Base-by-base conservation (phyloP, 2,329 filamentous ascomycete genomes). In the Diplodia sapinea region DNA sequence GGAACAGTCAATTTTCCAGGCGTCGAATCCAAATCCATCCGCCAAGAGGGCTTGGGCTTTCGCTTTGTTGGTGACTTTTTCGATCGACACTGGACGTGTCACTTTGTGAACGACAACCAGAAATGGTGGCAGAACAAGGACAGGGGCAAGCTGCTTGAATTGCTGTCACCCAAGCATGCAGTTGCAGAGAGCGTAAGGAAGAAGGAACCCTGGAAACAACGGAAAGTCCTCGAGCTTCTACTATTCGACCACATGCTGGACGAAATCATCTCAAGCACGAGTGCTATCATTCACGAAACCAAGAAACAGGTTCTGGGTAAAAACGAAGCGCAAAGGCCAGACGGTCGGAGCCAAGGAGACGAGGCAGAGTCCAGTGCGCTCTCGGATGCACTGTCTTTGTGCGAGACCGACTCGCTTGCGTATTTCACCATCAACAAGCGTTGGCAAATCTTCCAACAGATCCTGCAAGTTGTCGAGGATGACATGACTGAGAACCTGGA, bases 191-290 rank as follows among this genome's bases (percentile, higher is more conserved):
- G 5, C 38, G 38, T 17, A 40, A 12, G 38, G 4, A 4, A 1
- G 13, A 40, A 40, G 15, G 38, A 40, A 15, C 38, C 38, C 3
- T 40, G 38, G 38, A 40, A 12, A 6, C 38, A 40, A 13, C 38
- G 38, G 3, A 40, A 40, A 40, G 70, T 76, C 2, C 70, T 76
- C 2, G 75, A 78, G 56, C 68, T 77, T 13, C 62, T 72, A 6
- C 56, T 77, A 1, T 69, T 75, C 15, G 70, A 73, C 13, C 54
- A 65, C 2, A 73, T 73, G n/a, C 17, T 74, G 13, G 38, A 67
- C 12, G 68, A 70, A 29, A 66, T 72, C 2, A 23, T 36, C 4
- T 4, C n/a, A 2, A 8, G 51, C 15, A 55, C 29, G 12, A 20
- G 31, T 2, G 15, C 1, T 8, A 33, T 55, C 13, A 15, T 33